Base-by-base conservation (phyloP, 495 filamentous ascomycete species). In the Hypomontagnella monticulosa region DNA sequence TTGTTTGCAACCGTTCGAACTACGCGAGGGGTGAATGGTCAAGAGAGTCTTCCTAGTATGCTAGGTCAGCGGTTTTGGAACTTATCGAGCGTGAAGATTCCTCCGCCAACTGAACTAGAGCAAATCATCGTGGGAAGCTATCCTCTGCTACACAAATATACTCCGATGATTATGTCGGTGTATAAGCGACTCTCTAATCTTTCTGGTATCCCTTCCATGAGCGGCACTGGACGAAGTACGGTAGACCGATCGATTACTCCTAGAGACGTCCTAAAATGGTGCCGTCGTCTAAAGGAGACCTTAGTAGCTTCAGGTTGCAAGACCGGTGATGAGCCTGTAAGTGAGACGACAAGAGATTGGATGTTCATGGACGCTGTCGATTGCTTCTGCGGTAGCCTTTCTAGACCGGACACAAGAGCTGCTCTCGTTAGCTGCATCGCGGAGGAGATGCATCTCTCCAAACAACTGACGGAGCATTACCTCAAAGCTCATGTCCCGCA, bases 311-410 rank as follows among this genome's bases (percentile, higher is more conserved):
- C 85, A 5, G 84, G 88, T 40, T 82, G 89, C 62, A 87, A 83
- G 71, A 91, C 85, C 40, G 88, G 89, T n/a, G 82, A 83, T 15
- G 91, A 97, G 74, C 77, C 87, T n/a, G 86, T 92, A 16, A 83
- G 83, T 3, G 90, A 94, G 57, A 82, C 83, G 2, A 82, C 87
- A 6, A 86, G 88, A 70, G 92, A 97, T 66, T 85, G 88, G 40
- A 96, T 97, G 68, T 96, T 97, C 70, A 80, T 96, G 70, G 96
- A 98, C 71, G 88, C 92, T 4, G 81, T 91, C 33, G 95, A 98
- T 73, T 91, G 93, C 61, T 97, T 97, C 76, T 87, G 90, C 42
- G 90, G 90, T 33, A 89, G 87, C 61, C 75, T 96, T 18, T 87
- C 90, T n/a, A 88, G 86, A 34, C 83, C 80, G 15, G 81, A 84